Conservation (phyloP, 192 early-diverging fungal genomes). For the Coemansia sp. region DNA sequence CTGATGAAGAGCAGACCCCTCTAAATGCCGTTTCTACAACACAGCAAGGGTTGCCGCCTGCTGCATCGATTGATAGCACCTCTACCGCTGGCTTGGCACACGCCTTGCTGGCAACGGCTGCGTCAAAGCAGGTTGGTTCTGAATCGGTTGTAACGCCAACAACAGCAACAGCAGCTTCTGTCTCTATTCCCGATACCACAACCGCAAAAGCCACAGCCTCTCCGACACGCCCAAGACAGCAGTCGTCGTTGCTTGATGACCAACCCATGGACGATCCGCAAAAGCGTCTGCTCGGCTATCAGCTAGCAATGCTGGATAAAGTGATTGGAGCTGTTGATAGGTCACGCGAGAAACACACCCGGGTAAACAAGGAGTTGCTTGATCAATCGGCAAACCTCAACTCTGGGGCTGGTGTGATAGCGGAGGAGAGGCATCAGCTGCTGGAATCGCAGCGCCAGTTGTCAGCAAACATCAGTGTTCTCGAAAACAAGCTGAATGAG, state of each 20-base stretch:
- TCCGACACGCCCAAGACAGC: background rate
- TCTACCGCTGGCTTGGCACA: background rate
- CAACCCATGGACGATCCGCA: slow-evolving; percentile 51
- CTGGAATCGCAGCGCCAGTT: slow-evolving; percentile 63
- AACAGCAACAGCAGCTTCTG: slow-evolving; percentile 11
- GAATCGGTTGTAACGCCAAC: background rate
- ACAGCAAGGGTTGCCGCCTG: background rate
- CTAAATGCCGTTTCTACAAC: slow-evolving; percentile 1
- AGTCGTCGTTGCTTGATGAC: slow-evolving; percentile 41
- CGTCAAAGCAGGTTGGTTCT: background rate
- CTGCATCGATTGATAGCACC: background rate
- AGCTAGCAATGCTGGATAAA: slow-evolving; percentile 64
- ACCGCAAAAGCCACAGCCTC: background rate
- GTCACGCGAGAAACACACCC: slow-evolving; percentile 60
- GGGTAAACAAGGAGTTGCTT: slow-evolving; percentile 67
- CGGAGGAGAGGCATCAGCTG: slow-evolving; percentile 62
- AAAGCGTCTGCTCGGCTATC: slow-evolving; percentile 56
- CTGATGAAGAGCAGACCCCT: slow-evolving; percentile 9
- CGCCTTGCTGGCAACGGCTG: background rate
- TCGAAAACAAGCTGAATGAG: slow-evolving; percentile 66
- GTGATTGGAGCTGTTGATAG: slow-evolving; percentile 58
- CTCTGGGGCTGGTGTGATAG: slow-evolving; percentile 67
- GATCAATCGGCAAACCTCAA: slow-evolving; percentile 68
- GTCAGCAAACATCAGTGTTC: slow-evolving; percentile 62
- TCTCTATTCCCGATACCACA: background rate